Conservation (phyloP, 257 asterid genomes). For the Plectranthus barbatus region DNA sequence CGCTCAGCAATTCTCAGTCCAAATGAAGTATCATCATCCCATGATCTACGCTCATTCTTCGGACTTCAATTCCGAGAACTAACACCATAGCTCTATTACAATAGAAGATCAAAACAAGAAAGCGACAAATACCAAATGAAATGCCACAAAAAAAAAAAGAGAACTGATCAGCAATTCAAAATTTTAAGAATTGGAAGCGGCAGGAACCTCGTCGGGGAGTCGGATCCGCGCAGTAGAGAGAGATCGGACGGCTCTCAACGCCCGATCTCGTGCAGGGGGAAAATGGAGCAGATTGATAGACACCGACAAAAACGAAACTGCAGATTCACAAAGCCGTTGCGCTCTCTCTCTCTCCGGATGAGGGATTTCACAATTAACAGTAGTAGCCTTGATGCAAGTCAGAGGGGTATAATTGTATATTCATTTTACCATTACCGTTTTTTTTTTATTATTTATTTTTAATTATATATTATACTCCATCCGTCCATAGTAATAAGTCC, state of each 20-base stretch:
- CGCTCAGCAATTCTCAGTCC: neutral
- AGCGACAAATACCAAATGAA: too few relatives aligned
- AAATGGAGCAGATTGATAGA: constrained; percentile 9
- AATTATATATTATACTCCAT: too few relatives aligned
- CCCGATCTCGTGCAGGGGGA: constrained; percentile 29
- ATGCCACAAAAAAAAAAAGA: neutral
- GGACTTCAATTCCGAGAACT: neutral
- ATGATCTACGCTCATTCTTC: neutral
- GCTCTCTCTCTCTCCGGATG: constrained; percentile 8
- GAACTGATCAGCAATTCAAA: constrained; percentile 1
- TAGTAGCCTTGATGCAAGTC: neutral
- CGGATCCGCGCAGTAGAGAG: constrained; percentile 35
- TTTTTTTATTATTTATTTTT: too few relatives aligned
- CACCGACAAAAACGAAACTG: constrained; percentile 22
- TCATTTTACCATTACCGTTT: neutral
- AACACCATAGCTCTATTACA: neutral
- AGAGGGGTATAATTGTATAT: constrained; percentile 14
- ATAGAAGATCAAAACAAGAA: neutral
- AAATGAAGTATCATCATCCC: neutral
- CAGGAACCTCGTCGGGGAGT: constrained; percentile 5
- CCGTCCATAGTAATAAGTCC: too few relatives aligned
- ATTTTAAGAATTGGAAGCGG: neutral
- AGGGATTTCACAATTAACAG: constrained; percentile 11
- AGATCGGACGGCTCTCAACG: constrained; percentile 34
- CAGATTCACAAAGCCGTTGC: constrained; percentile 19